Evolutionary conservation across 2,329 filamentous ascomycete species (phyloP).

Genomic region (Fusarium subglutinans): DNA sequence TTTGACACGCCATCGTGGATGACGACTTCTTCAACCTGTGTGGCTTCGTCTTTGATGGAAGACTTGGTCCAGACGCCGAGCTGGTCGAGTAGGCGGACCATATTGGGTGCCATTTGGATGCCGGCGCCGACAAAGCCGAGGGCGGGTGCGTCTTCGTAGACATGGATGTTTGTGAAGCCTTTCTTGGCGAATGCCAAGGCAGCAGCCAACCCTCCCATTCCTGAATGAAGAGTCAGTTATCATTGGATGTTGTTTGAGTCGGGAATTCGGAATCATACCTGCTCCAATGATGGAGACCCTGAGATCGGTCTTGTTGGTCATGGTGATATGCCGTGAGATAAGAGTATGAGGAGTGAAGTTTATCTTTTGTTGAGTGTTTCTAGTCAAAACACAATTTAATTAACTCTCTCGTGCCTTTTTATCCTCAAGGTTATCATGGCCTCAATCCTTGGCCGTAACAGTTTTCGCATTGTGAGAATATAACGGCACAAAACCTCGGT

Average conservation of each 20-base stretch:
- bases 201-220: conserved; percentile 24
- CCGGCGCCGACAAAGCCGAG: conserved; percentile 26
- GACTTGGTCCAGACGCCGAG: conserved; percentile 20
- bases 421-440: fast-evolving
- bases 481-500: neutral
- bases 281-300: conserved; percentile 13
- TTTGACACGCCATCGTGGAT: conserved; percentile 1
- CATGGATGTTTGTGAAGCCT: conserved; percentile 20
- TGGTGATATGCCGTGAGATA: neutral
- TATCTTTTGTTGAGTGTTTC: fast-evolving
- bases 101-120: conserved; percentile 27
- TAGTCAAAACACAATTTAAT: neutral
- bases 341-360: neutral
- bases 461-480: neutral
- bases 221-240: neutral
- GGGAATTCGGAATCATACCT: neutral
- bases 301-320: neutral
- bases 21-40: neutral
- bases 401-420: neutral
- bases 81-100: conserved; percentile 15
- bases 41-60: neutral
- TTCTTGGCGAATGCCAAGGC: conserved; percentile 24
- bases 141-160: conserved; percentile 22
- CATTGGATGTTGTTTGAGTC: neutral
- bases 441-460: fast-evolving